Base-by-base conservation (phyloP, 2,329 filamentous ascomycete genomes). In the Coleophoma eucalyptorum region DNA sequence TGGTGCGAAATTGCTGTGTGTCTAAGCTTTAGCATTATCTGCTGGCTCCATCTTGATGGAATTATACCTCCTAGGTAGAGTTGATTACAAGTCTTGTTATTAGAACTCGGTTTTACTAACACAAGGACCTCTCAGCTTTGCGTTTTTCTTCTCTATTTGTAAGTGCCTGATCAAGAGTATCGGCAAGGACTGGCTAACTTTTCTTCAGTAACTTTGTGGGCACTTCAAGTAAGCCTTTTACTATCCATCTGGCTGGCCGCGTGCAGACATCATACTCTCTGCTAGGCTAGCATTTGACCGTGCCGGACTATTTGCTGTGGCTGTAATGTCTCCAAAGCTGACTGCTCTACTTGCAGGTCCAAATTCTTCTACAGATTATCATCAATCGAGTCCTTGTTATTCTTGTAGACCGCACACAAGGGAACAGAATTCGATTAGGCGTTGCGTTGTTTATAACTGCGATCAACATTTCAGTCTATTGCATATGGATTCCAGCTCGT, bases 331-430 rank as follows among this genome's bases (percentile, higher is more conserved):
- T n/a, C 26, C 26, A 26, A 26, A 26, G 26, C 26, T 26, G 26
- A 26, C 19, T 19, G 7, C 19, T 44, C 7, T 31, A n/a, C 10
- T 13, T 44, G 7, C 31, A 75, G 51, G 71, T 79, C 13, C 77
- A 80, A 52, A 64, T 78, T 2, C 57, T 80, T 2, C 71, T 79
- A 65, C 76, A 80, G 55, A 80, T 81, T 43, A 78, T 80, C 55
- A 73, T 79, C 60, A 80, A 80, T 56, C 71, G 78, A 48, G 74
- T 79, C 19, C 68, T 71, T 0, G 69, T 81, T 37, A 72, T 80
- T 34, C 68, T 73, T 12, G 69, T 74, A 13, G 64, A 72, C 41
- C 65, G 64, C 20, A 61, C 57, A 0, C 70, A 68, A 2, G 68
- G 73, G 6, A 21, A 46, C 0, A 63, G 57, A 13, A 55, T 81